phyloP scores from a whole-genome alignment of 1,284 basidiomycete genomes.

The Pseudozyma pruni region DNA sequence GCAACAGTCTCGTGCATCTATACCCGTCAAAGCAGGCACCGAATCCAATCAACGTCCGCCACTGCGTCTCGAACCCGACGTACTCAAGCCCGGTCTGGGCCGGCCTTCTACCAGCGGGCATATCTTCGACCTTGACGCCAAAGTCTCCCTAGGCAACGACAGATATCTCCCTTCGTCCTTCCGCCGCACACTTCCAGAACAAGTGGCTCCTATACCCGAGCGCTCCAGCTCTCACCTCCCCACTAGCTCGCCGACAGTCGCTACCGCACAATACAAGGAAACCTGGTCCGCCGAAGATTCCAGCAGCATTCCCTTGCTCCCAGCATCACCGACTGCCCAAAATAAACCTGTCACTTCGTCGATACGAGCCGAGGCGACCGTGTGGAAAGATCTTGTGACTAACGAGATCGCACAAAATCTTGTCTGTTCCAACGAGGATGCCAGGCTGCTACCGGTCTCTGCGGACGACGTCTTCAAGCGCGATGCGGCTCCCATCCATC shows the following conservation, averaged over 20 bases:
- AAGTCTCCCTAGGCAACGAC: slow-evolving; percentile 19
- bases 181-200: slow-evolving; percentile 6
- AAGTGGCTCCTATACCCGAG: slow-evolving; percentile 31
- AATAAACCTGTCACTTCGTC: not conserved
- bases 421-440: slow-evolving; percentile 17
- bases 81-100: slow-evolving; percentile 10
- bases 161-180: slow-evolving; percentile 36
- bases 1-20: not conserved
- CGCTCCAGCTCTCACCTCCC: slow-evolving; percentile 31
- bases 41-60: not conserved
- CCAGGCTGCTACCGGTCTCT: slow-evolving; percentile 34
- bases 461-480: slow-evolving; percentile 61
- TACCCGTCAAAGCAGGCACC: not conserved
- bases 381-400: slow-evolving; percentile 13
- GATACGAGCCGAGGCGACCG: slow-evolving; percentile 4
- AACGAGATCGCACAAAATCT: slow-evolving; percentile 17
- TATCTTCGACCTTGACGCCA: slow-evolving; percentile 50
- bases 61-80: slow-evolving; percentile 2
- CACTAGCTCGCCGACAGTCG: not conserved
- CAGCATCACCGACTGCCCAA: not conserved
- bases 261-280: not conserved
- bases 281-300: slow-evolving; percentile 26
- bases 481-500: slow-evolving; percentile 61
- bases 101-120: slow-evolving; percentile 7
- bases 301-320: slow-evolving; percentile 34